Base-by-base conservation (phyloP, 192 early-diverging fungal genomes). In the Coemansia guatemalensis region DNA sequence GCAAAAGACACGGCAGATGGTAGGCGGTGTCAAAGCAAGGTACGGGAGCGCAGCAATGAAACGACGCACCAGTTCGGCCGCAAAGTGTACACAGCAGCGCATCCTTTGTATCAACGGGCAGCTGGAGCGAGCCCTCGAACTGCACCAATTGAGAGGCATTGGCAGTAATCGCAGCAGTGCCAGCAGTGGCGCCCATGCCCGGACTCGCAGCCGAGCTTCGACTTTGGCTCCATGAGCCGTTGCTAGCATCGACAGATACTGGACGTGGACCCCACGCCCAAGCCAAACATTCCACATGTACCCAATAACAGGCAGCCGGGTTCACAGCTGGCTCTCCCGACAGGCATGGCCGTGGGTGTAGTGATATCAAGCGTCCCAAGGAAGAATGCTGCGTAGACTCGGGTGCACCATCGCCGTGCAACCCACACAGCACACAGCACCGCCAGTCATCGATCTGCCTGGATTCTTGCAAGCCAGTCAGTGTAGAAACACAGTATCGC, bases 241-340 rank as follows among this genome's bases (percentile, higher is more conserved):
- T 47, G 50, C 51, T 26, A 63, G 30, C 30, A 18, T 50, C 24
- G 24, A 49, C 30, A 1, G 32, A 57, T 0, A 68, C 58, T 4
- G 71, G 48, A 22, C 77, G 71, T 48, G 78, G 78, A 0, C 78
- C 78, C 78, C 78, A 81, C 20, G 78, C 65, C 78, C 78, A 81
- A 14, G 78, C 78, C 24, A 81, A 48, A 12, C 78, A 81, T 30
- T 81, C 78, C 29, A 75, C 69, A 51, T 81, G 78, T 14, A 56
- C 78, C 78, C 78, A 81, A 2, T 39, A 44, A 2, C 41, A 55
- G 33, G 64, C 49, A 5, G 48, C 64, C 2, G 29, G 51, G 22
- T 53, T 7, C 8, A 7, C 58, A 1, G 14, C 44, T 39, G 35
- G 35, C 35, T 39, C 35, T 39, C 35, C 35, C 11, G 35, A 3